A percentile compares a stretch with the other conserved stretches of the same genome.
Evolutionary conservation across 495 filamentous ascomycete species (phyloP).

Genomic region (Neurospora sp.): DNA sequence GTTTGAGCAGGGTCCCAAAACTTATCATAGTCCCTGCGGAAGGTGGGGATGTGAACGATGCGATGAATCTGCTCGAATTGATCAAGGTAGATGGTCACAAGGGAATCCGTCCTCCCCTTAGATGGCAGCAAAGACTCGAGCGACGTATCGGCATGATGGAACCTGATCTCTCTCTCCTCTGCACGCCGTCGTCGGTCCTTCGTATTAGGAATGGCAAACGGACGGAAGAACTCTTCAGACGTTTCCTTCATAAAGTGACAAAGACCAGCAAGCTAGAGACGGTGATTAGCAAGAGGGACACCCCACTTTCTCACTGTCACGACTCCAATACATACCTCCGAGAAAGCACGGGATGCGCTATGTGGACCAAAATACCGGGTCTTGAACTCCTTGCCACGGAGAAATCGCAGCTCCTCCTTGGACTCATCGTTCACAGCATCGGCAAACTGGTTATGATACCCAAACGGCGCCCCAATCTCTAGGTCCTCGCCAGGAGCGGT

Average conservation of each 20-base stretch:
- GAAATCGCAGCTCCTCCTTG: slow-evolving; percentile 26
- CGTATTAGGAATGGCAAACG: slow-evolving; percentile 22
- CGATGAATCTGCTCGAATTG: slow-evolving; percentile 37
- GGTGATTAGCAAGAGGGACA: slow-evolving; percentile 1
- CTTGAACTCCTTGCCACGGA: slow-evolving; percentile 32
- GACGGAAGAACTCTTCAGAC: slow-evolving; percentile 31
- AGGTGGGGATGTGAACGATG: slow-evolving; percentile 37
- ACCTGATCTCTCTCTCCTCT: slow-evolving; percentile 24
- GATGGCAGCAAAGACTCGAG: slow-evolving; percentile 32
- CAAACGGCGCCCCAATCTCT: slow-evolving; percentile 9
- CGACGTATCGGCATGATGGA: slow-evolving; percentile 18
- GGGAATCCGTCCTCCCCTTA: slow-evolving; percentile 24
- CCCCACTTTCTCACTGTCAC: not conserved
- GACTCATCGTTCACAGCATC: slow-evolving; percentile 6
- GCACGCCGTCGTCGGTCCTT: slow-evolving; percentile 26
- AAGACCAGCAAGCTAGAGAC: slow-evolving; percentile 30
- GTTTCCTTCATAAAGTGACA: slow-evolving; percentile 38
- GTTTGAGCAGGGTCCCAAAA: slow-evolving; percentile 33
- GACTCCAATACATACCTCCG: slow-evolving; percentile 16
- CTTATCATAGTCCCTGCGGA: slow-evolving; percentile 30
- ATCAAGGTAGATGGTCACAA: slow-evolving; percentile 33
- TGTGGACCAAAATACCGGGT: slow-evolving; percentile 40
- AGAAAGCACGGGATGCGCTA: slow-evolving; percentile 33
- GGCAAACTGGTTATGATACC: slow-evolving; percentile 8
- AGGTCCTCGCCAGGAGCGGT: slow-evolving; percentile 6